Base-by-base conservation (phyloP, 768 basidiomycete species). In the Tulasnella sp. region DNA sequence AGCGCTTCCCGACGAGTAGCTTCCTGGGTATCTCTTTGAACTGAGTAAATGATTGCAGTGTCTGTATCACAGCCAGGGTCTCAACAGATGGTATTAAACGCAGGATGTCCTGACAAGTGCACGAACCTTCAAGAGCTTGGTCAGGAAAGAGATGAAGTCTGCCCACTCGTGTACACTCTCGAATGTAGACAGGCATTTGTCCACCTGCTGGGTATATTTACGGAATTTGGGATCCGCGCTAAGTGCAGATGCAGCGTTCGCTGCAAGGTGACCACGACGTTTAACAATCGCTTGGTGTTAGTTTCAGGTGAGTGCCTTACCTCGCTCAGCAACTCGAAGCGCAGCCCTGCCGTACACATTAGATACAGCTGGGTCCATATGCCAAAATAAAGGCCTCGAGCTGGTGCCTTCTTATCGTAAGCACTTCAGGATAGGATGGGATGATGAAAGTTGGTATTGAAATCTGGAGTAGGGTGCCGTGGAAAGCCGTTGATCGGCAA, bases 111-210 rank as follows among this genome's bases (percentile, higher is more conserved):
- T n/a, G n/a, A n/a, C n/a, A n/a, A n/a, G n/a, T n/a, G n/a, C 30
- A 3, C 32, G 34, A 51, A 89, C 92, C 79, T 96, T 96, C 61
- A 95, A 80, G 62, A 96, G 72, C 65, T 93, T 87, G 69, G 94
- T 94, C 70, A 99, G 72, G 73, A 98, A 99, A 42, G 94, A 86
- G 68, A 96, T 98, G 70, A 93, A 98, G 74, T 99, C 96, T 61
- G 96, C 94, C 96, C 96, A 99, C 74, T 99, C 96, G 60, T 95
- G 90, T 61, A 96, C 91, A 67, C 83, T 89, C 68, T 96, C 93
- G 68, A 99, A 98, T 1, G 91, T 85, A 63, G 84, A 86, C 49
- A 99, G 77, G 65, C 88, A 91, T 73, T 86, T 86, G 70, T 99
- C 96, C 50, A 99, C 89, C 66, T 91, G 88, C 58, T 86, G 83